phyloP scores from a whole-genome alignment of 441 rosid species.

The Theobroma grandiflorum region DNA sequence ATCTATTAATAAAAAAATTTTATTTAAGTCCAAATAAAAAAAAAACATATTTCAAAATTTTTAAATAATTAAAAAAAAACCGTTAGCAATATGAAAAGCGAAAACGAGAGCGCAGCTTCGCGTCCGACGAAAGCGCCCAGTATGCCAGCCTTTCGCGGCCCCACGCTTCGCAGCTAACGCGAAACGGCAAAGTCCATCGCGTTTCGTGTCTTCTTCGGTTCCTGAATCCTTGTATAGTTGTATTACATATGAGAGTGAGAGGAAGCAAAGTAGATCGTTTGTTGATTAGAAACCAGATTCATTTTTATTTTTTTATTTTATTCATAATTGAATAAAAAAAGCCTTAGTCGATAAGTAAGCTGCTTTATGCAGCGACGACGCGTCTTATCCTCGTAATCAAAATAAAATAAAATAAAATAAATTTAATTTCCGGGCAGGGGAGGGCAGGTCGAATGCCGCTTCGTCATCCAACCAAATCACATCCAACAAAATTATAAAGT shows the following conservation, averaged over 20 bases:
- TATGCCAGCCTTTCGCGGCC: too few relatives aligned
- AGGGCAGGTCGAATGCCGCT: not conserved
- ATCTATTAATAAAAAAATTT: too few relatives aligned
- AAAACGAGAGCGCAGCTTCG: too few relatives aligned
- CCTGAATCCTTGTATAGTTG: not conserved
- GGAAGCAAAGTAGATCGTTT: not conserved
- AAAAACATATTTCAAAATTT: too few relatives aligned
- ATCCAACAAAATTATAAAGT: not conserved
- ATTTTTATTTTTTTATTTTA: not conserved
- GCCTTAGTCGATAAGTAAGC: constrained; percentile 16
- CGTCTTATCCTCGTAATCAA: not conserved
- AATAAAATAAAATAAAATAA: not conserved
- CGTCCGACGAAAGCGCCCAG: too few relatives aligned
- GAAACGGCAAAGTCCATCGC: not conserved
- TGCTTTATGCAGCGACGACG: constrained; percentile 11
- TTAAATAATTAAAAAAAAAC: too few relatives aligned
- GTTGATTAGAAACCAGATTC: not conserved
- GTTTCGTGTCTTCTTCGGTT: not conserved
- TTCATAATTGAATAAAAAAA: not conserved
- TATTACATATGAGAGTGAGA: not conserved
- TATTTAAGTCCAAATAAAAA: too few relatives aligned
- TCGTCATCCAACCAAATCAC: not conserved
- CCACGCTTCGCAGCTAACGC: not conserved
- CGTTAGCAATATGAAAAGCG: too few relatives aligned
- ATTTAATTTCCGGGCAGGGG: not conserved